phyloP scores from a whole-genome alignment of 2,329 filamentous ascomycete species.

The Hypoxylon sp. region DNA sequence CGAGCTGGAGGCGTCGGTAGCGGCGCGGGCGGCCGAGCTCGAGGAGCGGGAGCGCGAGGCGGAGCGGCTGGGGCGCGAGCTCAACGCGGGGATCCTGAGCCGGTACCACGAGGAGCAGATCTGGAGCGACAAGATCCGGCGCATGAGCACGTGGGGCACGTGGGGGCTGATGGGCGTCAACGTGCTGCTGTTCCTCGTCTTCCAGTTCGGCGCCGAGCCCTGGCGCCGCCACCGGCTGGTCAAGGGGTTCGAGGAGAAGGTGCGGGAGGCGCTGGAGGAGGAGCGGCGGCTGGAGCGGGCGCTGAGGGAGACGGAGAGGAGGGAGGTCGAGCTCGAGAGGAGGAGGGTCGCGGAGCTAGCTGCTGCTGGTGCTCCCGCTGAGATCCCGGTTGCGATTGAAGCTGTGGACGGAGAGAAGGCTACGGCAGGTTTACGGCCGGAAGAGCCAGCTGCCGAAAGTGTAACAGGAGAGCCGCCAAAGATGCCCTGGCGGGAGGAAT shows the following conservation, averaged over 20 bases:
- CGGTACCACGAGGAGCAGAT: conserved; percentile 99
- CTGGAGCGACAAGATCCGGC: conserved; percentile 96
- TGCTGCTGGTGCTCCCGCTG: conserved; percentile 29
- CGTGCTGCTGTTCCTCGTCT: conserved; percentile 86
- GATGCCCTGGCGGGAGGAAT: conserved; percentile 32
- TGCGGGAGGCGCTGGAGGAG: conserved; percentile 78
- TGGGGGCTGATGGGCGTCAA: conserved; percentile 99
- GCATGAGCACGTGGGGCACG: conserved; percentile 98
- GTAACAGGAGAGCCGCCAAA: conserved; percentile 31
- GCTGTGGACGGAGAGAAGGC: conserved; percentile 50
- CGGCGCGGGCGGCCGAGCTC: conserved; percentile 78
- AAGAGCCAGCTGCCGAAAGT: conserved; percentile 30
- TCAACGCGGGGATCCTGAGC: conserved; percentile 87
- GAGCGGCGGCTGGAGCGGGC: conserved; percentile 68
- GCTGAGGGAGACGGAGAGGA: conserved; percentile 58
- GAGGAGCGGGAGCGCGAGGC: conserved; percentile 83
- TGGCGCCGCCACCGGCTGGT: conserved; percentile 89
- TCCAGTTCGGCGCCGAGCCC: conserved; percentile 92
- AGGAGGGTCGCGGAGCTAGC: conserved; percentile 17
- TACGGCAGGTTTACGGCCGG: conserved; percentile 29
- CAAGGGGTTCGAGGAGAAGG: conserved; percentile 84
- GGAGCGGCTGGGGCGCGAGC: conserved; percentile 79
- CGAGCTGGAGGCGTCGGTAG: conserved; percentile 88
- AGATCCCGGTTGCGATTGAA: conserved; percentile 51
- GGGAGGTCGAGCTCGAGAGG: conserved; percentile 59